Percentiles rank a stretch among this genome's conserved stretches.
Evolutionary conservation across 305 asterid species (phyloP).

Genomic region (Solanum hybrid): DNA sequence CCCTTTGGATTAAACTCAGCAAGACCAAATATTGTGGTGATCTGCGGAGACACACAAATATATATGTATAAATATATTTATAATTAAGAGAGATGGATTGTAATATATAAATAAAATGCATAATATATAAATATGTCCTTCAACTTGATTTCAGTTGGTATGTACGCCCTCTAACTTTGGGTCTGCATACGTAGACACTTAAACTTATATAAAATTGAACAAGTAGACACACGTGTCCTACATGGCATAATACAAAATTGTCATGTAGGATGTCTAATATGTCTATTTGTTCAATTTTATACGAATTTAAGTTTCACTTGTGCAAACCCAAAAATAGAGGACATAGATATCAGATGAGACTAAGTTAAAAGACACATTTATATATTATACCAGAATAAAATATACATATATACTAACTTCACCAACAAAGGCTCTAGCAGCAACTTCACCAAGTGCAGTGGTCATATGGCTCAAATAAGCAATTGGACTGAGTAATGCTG

Average conservation of each 20-base stretch:
- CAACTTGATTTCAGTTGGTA: neutral
- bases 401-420: conserved; percentile 34
- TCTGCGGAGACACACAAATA: conserved; percentile 21
- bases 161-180: neutral
- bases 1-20: conserved; percentile 69
- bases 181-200: neutral
- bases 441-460: conserved; percentile 51
- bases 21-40: conserved; percentile 48
- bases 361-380: neutral
- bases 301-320: no score
- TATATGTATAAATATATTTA: no score
- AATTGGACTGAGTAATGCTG: conserved; percentile 66
- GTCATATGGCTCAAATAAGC: conserved; percentile 81
- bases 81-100: neutral
- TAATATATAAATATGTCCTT: neutral
- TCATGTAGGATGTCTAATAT: neutral
- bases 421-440: conserved; percentile 55
- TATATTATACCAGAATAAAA: neutral
- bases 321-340: neutral
- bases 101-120: neutral
- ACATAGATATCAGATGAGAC: neutral
- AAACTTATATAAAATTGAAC: no score
- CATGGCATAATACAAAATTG: neutral
- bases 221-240: no score
- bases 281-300: neutral